Evolutionary conservation across 495 filamentous ascomycete species (phyloP).

Genomic region (Aspergillus diversus): DNA sequence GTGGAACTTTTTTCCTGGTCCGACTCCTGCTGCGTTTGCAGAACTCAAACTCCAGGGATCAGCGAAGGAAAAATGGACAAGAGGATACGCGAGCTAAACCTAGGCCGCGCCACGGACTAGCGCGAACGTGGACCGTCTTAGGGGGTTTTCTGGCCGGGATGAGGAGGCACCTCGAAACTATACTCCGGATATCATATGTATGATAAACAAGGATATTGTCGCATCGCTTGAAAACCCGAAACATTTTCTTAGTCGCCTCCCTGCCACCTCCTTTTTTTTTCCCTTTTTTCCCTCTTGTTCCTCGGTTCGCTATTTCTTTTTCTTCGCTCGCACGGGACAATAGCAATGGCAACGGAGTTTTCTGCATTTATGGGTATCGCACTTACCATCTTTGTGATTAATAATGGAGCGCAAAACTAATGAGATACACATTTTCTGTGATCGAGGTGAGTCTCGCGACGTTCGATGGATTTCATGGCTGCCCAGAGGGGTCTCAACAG

Average conservation of each 20-base stretch:
- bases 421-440: slow-evolving; percentile 76
- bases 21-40: slow-evolving; percentile 13
- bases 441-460: slow-evolving; percentile 69
- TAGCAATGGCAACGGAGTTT: slow-evolving; percentile 3
- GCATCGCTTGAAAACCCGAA: slow-evolving; percentile 7
- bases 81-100: slow-evolving; percentile 38
- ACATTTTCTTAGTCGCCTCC: slow-evolving; percentile 4
- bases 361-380: slow-evolving; percentile 2
- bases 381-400: slow-evolving; percentile 66
- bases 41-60: slow-evolving; percentile 17
- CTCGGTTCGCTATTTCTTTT: too few relatives aligned
- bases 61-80: slow-evolving; percentile 16
- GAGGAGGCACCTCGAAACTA: slow-evolving; percentile 10
- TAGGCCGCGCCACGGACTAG: slow-evolving; percentile 30
- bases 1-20: slow-evolving; percentile 16
- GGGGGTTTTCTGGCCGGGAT: slow-evolving; percentile 25
- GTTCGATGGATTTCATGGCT: slow-evolving; percentile 74
- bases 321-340: neutral
- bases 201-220: slow-evolving; percentile 16
- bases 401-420: slow-evolving; percentile 74
- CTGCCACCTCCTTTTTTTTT: slow-evolving; percentile 5
- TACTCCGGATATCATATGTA: neutral
- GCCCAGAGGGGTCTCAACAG: slow-evolving; percentile 56
- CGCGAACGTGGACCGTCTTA: slow-evolving; percentile 35
- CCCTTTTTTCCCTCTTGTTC: neutral